A percentile compares a stretch with the other conserved stretches of the same genome.
These are phyloP conservation scores for Melampsora larici-populina DNA, from an alignment of 1,284 basidiomycete genomes.

Conservation along the genomic window DNA sequence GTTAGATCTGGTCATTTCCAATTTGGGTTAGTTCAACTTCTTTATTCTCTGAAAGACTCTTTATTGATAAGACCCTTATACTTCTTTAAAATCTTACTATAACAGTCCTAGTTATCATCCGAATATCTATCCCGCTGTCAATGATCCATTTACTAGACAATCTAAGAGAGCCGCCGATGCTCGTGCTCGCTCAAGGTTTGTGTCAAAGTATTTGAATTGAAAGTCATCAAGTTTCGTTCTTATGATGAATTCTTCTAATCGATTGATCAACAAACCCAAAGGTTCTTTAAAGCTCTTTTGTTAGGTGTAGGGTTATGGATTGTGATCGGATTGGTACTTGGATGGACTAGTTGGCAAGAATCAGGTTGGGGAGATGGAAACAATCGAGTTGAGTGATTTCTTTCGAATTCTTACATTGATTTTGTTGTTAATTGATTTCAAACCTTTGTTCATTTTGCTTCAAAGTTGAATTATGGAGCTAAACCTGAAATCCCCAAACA, in stretches of 20 bases:
- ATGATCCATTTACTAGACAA: slow-evolving; percentile 36
- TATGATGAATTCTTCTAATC: not conserved
- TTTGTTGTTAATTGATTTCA: not conserved
- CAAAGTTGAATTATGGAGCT: slow-evolving; percentile 34
- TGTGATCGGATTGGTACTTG: slow-evolving; percentile 32
- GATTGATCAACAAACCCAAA: not conserved
- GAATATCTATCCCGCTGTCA: slow-evolving; percentile 32
- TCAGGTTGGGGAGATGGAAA: slow-evolving; percentile 24
- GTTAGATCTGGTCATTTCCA: slow-evolving; percentile 31
- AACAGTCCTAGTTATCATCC: slow-evolving; percentile 29
- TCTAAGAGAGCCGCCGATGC: slow-evolving; percentile 35
- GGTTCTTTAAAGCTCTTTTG: slow-evolving; percentile 31
- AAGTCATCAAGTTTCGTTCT: not conserved
- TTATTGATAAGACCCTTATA: not conserved
- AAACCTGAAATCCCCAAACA: slow-evolving; percentile 30
- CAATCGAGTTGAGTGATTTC: slow-evolving; percentile 6
- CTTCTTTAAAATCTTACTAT: not conserved
- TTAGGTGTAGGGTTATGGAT: slow-evolving; percentile 33
- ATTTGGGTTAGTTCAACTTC: slow-evolving; percentile 20
- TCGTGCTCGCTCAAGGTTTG: slow-evolving; percentile 35
- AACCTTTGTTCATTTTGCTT: not conserved
- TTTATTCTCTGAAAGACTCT: not conserved
- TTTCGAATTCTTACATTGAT: not conserved
- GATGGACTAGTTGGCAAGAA: slow-evolving; percentile 36
- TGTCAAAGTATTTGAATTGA: not conserved